Base-by-base conservation (phyloP, 2,329 filamentous ascomycete species). In the Cadophora gregata region DNA sequence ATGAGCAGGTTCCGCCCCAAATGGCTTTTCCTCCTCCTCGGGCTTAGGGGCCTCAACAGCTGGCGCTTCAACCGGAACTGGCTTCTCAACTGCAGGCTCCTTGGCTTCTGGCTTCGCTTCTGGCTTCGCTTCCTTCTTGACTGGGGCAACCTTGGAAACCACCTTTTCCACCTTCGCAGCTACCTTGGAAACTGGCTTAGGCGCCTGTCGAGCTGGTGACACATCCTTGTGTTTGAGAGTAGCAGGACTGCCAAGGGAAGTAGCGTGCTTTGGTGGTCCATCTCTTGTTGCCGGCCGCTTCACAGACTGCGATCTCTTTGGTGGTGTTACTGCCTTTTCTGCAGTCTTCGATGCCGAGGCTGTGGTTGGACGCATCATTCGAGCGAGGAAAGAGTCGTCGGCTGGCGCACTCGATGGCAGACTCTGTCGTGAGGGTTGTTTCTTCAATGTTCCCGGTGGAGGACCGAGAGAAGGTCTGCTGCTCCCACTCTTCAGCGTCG, bases 321-420 rank as follows among this genome's bases (percentile, higher is more conserved):
- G 74, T 56, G 84, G 70, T 0, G 85, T 85, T 0, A 79, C 70
- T 1, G 82, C 79, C 79, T 91, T 93, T 5, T 92, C 90, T 2
- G 86, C 81, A 0, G 85, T 85, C 79, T 92, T 93, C 69, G 83
- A 88, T 9, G 89, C 84, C 5, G 89, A 92, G 55, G 86, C 82
- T 53, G 90, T 86, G 0, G 91, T 94, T 1, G 91, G 91, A 48
- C 91, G 83, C 87, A 90, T 93, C 91, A 94, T 93, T 62, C 91
- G 86, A n/a, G 90, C 90, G 29, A 94, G 80, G 78, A 94, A 94
- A 16, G 87, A 79, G 70, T 92, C 89, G 70, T 92, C 89, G 1
- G 90, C 82, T 21, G 85, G 84, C 56, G 81, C 82, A 67, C 83
- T 81, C 72, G 84, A 84, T 1, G 81, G 77, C 7, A 82, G 69